Percentiles rank a stretch among this genome's conserved stretches.
Conservation (phyloP, 176 grass and related monocot species). For the Panicum miliaceum region DNA sequence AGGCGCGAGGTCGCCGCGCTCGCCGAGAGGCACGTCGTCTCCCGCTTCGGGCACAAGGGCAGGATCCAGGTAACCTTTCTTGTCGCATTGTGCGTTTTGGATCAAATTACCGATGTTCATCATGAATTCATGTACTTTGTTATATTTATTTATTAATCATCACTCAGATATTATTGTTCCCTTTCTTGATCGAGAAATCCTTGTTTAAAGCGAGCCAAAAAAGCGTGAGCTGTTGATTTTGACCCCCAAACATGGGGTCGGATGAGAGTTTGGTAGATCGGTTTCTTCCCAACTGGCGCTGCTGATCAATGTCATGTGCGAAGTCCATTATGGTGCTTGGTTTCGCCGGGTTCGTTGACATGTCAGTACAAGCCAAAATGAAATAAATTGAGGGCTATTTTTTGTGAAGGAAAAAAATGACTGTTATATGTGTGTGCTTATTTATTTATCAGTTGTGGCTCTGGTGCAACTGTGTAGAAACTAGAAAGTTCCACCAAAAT, state of each 20-base stretch:
- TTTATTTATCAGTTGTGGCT: slow-evolving; percentile 1
- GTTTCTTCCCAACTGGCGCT: slow-evolving; percentile 54
- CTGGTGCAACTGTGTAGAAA: not conserved
- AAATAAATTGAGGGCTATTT: not conserved
- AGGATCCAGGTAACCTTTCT: slow-evolving; percentile 67
- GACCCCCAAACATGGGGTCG: slow-evolving; percentile 38
- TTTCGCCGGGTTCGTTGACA: slow-evolving; percentile 32
- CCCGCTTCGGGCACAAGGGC: slow-evolving; percentile 69
- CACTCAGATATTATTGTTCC: slow-evolving; percentile 32
- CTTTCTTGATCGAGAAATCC: slow-evolving; percentile 38
- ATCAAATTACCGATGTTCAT: not conserved
- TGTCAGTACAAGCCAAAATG: not conserved
- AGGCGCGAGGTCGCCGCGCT: slow-evolving; percentile 64
- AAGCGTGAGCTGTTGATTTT: slow-evolving; percentile 53
- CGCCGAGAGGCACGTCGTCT: slow-evolving; percentile 62
- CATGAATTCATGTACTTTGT: slow-evolving; percentile 14
- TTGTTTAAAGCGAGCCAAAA: slow-evolving; percentile 40
- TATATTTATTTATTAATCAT: not conserved
- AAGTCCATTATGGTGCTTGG: slow-evolving; percentile 34
- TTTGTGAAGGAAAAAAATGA: not conserved
- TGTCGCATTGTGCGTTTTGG: slow-evolving; percentile 17
- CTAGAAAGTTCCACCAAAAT: slow-evolving; percentile 33
- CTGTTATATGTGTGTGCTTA: not conserved
- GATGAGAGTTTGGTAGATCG: slow-evolving; percentile 60
- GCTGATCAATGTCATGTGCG: slow-evolving; percentile 59